Base-by-base conservation (phyloP, 306 rosid species). In the Malus orientalis region DNA sequence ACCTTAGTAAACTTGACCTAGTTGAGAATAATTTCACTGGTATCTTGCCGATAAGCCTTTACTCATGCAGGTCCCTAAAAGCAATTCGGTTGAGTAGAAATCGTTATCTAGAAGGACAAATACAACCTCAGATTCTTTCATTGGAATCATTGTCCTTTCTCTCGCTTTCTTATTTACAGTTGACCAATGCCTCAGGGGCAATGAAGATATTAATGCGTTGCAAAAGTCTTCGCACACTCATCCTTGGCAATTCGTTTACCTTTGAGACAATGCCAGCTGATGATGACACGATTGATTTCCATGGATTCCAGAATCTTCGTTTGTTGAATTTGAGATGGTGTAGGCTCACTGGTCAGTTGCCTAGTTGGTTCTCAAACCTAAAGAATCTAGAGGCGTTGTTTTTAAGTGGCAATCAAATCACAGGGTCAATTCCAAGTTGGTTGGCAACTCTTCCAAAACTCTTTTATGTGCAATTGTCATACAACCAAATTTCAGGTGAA, bases 301-400 rank as follows among this genome's bases (percentile, higher is more conserved):
- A 49, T 15, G 55, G 55, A 49, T 49, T 49, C 2, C 20, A 49
- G 1, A 49, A 49, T 49, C 55, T 49, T 49, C 20, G 55, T 49
- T 23, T 23, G 23, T 23, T 23, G 23, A 23, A 1, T 49, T 49
- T 49, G 19, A 7, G 0, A 14, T 0, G 2, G 0, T 49, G 19
- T 49, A 19, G 54, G 19, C 8, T 49, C 19, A 49, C 8, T 49
- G 54, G 54, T 49, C 54, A 49, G 19, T 14, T 49, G 15, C 54
- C 54, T 49, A 2, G 8, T 5, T 49, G 54, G 19, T 49, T 49
- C 15, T 14, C 54, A 49, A 49, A 49, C 54, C 3, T 49, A 49
- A 49, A 49, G 7, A 49, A 49, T 15, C 19, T 49, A 49, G 54
- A 14, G 3, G 5, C 0, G 2, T 14, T 47, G 53, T 0, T 0